Conservation (phyloP, 257 asterid species). For the Fraxinus cuspidata region DNA sequence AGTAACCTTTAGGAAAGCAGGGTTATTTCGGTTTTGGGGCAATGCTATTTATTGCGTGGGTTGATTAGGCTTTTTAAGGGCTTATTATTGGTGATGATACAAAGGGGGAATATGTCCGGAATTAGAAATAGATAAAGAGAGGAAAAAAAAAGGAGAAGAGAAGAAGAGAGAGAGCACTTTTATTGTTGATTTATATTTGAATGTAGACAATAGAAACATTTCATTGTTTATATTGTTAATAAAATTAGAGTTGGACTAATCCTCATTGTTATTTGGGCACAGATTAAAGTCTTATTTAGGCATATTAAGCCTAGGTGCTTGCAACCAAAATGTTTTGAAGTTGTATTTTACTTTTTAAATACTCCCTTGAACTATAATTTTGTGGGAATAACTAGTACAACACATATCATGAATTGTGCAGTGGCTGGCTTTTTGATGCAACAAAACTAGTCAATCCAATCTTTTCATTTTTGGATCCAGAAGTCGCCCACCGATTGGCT, state of each 20-base stretch:
- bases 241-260: neutral
- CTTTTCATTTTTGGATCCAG: constrained; percentile 92
- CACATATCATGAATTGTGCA: constrained; percentile 42
- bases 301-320: neutral
- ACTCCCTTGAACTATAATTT: neutral
- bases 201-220: neutral
- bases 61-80: neutral
- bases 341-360: neutral
- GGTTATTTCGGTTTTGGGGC: neutral
- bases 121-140: neutral
- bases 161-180: neutral
- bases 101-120: neutral
- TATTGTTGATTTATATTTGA: neutral
- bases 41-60: neutral
- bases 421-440: constrained; percentile 97
- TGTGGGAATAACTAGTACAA: constrained; percentile 2
- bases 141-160: neutral
- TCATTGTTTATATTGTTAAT: neutral
- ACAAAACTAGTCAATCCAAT: constrained; percentile 95
- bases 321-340: constrained; percentile 4
- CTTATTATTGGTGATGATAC: neutral
- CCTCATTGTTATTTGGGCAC: neutral
- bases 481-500: constrained; percentile 87
- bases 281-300: neutral
- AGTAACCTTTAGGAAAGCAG: neutral